Base-by-base conservation (phyloP, 139 green algal species). In the Deuterostichococcus epilithicus region DNA sequence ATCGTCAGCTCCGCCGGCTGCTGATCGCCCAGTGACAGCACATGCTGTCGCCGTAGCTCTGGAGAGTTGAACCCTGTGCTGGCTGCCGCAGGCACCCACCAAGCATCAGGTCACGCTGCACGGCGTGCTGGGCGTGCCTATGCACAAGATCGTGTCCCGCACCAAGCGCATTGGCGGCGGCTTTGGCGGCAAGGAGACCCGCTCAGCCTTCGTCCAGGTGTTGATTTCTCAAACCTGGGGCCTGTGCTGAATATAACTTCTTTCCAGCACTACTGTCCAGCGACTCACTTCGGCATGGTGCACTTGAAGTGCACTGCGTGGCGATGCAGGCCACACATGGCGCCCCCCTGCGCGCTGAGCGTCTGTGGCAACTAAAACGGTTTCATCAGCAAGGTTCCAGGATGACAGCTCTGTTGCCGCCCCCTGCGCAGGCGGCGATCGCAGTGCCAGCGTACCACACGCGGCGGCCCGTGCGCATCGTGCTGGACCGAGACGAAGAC, bases 181-280 rank as follows among this genome's bases (percentile, higher is more conserved):
- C 4, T 99, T 99, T 76, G 95, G 95, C n/a, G 95, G 95, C 80
- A 99, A 99, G 85, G 95, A 99, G 88, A 95, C 93, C 0, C 88
- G 95, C 67, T 80, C 81, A 42, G 91, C 86, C 32, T 93, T 96
- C 72, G 26, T 97, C 34, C 87, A 93, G 76, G 42, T 13, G 13
- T 52, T n/a, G n/a, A n/a, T n/a, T 84, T n/a, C n/a, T n/a, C n/a
- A n/a, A n/a, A n/a, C n/a, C n/a, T n/a, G n/a, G n/a, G n/a, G n/a
- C n/a, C n/a, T n/a, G n/a, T n/a, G n/a, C n/a, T n/a, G n/a, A n/a
- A n/a, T n/a, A n/a, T n/a, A n/a, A n/a, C n/a, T n/a, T n/a, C n/a
- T n/a, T n/a, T n/a, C n/a, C n/a, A n/a, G n/a, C n/a, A n/a, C n/a
- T n/a, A n/a, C n/a, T n/a, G n/a, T n/a, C n/a, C n/a, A n/a, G n/a